phyloP scores from a whole-genome alignment of 345 rosid species.

The Hypericum perforatum region DNA sequence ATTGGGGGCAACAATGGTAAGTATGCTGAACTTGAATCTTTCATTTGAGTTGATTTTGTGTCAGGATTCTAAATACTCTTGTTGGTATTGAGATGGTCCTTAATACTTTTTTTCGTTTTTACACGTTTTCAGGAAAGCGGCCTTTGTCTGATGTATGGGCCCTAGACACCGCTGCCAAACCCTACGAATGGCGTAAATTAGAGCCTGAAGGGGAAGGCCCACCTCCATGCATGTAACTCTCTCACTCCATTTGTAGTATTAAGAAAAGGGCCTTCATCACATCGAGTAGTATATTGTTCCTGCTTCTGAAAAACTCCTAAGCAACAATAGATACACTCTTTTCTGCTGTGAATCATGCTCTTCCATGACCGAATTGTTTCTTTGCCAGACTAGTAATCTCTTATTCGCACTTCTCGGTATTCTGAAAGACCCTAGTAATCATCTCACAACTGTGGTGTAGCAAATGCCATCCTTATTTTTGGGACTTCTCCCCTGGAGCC shows the following conservation, averaged over 20 bases:
- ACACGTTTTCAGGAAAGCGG: constrained; percentile 59
- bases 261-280: background rate
- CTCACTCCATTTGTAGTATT: constrained; percentile 10
- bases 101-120: constrained; percentile 10
- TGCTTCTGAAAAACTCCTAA: too few species aligned
- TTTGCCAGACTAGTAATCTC: too few species aligned
- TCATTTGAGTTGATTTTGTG: background rate
- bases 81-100: background rate
- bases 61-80: too few species aligned
- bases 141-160: constrained; percentile 99
- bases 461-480: too few species aligned
- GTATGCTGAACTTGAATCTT: constrained; percentile 10
- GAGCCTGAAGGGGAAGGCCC: constrained; percentile 99
- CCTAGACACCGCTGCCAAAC: constrained; percentile 98
- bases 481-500: too few species aligned
- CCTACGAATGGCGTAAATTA: constrained; percentile 98
- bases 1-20: constrained; percentile 99
- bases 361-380: too few species aligned
- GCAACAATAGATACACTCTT: too few species aligned
- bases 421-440: too few species aligned
- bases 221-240: constrained; percentile 92
- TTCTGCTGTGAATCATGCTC: too few species aligned
- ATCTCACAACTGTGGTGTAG: too few species aligned
- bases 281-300: too few species aligned
- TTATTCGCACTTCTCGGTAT: too few species aligned